Percentiles rank a stretch among this genome's conserved stretches.
Conservation (phyloP, 495 filamentous ascomycete species). For the Neurospora pannonica region DNA sequence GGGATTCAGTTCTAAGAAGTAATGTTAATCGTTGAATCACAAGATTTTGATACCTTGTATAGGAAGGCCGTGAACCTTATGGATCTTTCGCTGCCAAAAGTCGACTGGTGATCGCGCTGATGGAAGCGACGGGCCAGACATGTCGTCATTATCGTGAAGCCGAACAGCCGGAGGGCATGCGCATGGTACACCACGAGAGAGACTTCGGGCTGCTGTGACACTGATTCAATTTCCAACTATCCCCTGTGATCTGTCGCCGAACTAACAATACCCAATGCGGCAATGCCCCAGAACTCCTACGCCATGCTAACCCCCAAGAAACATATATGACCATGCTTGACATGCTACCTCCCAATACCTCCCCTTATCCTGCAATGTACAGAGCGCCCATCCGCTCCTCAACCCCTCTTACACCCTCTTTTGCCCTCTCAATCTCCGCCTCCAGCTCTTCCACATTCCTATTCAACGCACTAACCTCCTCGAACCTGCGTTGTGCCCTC, state of each 20-base stretch:
- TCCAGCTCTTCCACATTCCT: constrained; percentile 79
- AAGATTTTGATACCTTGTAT: background rate
- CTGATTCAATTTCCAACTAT: background rate
- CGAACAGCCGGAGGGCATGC: background rate
- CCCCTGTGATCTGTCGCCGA: background rate
- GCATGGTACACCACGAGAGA: background rate
- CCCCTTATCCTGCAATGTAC: constrained; percentile 24
- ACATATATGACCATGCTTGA: background rate
- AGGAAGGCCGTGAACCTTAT: background rate
- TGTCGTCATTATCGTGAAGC: background rate
- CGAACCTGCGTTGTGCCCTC: constrained; percentile 71
- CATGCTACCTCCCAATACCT: background rate
- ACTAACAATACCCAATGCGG: background rate
- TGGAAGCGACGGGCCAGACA: background rate
- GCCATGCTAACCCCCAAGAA: background rate
- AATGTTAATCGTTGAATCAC: background rate
- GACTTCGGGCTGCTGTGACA: background rate
- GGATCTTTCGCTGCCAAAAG: background rate
- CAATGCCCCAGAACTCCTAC: background rate
- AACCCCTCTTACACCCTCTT: constrained; percentile 41
- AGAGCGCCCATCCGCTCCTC: constrained; percentile 44
- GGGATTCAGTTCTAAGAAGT: background rate
- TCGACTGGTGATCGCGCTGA: background rate
- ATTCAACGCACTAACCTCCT: constrained; percentile 74
- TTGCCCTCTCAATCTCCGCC: constrained; percentile 66